Base-by-base conservation (phyloP, 495 filamentous ascomycete genomes). In the Astrothelium macrocarpum region DNA sequence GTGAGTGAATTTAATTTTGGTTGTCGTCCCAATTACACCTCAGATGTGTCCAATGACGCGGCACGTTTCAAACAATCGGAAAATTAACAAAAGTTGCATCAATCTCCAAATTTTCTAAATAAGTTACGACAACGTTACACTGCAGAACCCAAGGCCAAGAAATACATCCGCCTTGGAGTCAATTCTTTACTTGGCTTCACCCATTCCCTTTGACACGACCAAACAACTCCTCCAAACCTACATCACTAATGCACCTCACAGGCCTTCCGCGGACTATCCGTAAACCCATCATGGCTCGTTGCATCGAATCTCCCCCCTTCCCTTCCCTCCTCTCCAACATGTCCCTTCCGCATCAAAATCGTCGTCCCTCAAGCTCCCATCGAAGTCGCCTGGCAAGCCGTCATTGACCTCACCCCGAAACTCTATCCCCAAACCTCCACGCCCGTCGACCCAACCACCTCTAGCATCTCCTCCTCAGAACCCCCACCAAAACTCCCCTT, bases 311-410 rank as follows among this genome's bases (percentile, higher is more conserved):
- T 74, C n/a, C 71, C 70, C 34, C 62, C 73, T 62, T 18, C 36
- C 14, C 32, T 58, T 36, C 5, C 31, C 59, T 62, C 73, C 45
- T 64, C 59, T 12, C 60, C 56, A 23, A 31, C 31, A 23, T 70
- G 56, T 34, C 65, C 34, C 31, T 68, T 65, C 28, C 70, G 25
- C 14, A 81, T 92, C 64, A 83, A 81, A 42, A 81, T 93, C 65
- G 73, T 85, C 67, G 80, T 84, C 31, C 84, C 90, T 68, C 84
- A 85, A 0, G 71, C 80, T 1, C 82, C 90, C 0, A 80, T 96
- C 64, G 79, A 79, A 25, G 89, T 92, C 36, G 80, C 78, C 53
- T 96, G 93, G 72, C 71, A 76, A 12, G 77, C 78, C n/a, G 84
- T 93, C 0, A 80, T 83, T 32, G 73, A 77, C 34, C 64, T 82